Evolutionary conservation across 805 yeast genomes (phyloP).

Genomic region (Lipomyces japonicus): DNA sequence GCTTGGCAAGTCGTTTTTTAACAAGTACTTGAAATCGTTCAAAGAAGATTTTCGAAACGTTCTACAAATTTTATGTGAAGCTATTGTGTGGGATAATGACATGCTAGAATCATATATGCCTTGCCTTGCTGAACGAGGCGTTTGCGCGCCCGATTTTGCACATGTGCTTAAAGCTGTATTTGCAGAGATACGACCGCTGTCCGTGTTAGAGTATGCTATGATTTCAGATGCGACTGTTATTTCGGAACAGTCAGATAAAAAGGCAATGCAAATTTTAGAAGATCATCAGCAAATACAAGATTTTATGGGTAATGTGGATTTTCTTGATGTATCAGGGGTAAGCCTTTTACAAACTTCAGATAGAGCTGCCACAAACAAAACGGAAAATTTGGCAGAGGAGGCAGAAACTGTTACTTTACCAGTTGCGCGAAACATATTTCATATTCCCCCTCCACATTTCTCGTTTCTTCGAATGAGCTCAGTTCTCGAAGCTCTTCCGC

Average conservation of each 20-base stretch:
- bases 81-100: slow-evolving; percentile 40
- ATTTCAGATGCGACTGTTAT: slow-evolving; percentile 10
- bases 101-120: slow-evolving; percentile 29
- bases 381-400: background rate
- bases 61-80: slow-evolving; percentile 34
- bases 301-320: slow-evolving; percentile 10
- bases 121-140: background rate
- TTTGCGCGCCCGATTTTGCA: slow-evolving; percentile 21
- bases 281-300: slow-evolving; percentile 4
- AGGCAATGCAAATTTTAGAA: background rate
- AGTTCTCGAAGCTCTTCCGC: slow-evolving; percentile 37
- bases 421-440: slow-evolving; percentile 2
- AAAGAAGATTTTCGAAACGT: slow-evolving; percentile 20
- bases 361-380: background rate
- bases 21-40: slow-evolving; percentile 5
- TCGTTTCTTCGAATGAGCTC: slow-evolving; percentile 33
- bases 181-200: slow-evolving; percentile 12
- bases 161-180: slow-evolving; percentile 19
- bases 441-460: slow-evolving; percentile 35
- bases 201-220: slow-evolving; percentile 14
- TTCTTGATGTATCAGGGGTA: slow-evolving; percentile 1
- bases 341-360: background rate
- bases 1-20: slow-evolving; percentile 8
- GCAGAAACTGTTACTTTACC: background rate
- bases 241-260: background rate